Conservation (phyloP, 2,329 filamentous ascomycete genomes). For the Leptosphaerulina australis region DNA sequence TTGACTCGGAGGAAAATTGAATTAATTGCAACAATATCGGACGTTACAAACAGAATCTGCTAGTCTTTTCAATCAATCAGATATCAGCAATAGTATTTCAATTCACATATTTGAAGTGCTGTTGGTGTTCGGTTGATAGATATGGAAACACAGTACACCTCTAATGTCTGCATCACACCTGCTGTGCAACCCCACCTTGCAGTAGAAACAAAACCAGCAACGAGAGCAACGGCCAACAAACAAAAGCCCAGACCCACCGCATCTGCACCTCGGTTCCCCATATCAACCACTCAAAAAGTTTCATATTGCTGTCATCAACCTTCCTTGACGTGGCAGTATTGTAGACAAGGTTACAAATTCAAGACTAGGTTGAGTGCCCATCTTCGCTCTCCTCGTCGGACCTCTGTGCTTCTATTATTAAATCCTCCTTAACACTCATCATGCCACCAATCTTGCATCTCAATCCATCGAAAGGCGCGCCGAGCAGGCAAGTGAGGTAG, state of each 20-base stretch:
- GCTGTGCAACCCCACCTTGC: slow-evolving; percentile 17
- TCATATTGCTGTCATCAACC: no score
- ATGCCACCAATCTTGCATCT: slow-evolving; percentile 20
- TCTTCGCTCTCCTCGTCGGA: no score
- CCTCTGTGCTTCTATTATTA: not conserved
- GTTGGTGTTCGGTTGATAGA: slow-evolving; percentile 3
- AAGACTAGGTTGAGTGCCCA: no score
- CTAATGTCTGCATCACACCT: slow-evolving; percentile 17
- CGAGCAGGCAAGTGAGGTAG: slow-evolving; percentile 25
- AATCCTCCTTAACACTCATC: slow-evolving; percentile 18
- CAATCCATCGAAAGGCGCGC: slow-evolving; percentile 25
- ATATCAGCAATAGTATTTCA: not conserved
- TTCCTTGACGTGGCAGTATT: no score
- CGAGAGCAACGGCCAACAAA: slow-evolving; percentile 9
- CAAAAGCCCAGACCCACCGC: not conserved
- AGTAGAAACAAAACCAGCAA: slow-evolving; percentile 8
- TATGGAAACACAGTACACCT: slow-evolving; percentile 17
- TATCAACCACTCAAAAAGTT: no score
- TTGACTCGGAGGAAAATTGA: not conserved
- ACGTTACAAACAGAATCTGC: no score
- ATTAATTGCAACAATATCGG: no score
- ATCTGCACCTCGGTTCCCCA: not conserved
- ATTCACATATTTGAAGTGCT: not conserved
- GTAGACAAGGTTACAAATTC: no score
- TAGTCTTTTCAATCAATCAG: not conserved